Base-by-base conservation (phyloP, 352 stramenopile genomes). In the Pythium apleroticum region DNA sequence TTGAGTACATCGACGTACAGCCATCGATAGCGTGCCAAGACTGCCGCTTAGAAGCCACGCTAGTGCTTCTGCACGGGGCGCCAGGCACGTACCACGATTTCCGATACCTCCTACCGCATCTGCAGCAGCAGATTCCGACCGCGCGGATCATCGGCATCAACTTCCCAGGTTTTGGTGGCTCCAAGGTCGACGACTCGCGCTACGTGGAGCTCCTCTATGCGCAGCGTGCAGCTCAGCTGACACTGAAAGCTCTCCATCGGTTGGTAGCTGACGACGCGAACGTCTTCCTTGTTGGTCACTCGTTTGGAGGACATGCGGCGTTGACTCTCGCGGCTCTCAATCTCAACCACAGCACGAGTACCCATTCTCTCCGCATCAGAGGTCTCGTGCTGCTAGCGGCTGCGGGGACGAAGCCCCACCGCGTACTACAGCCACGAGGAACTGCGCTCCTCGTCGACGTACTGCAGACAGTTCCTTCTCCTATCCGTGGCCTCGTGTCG, bases 21-120 rank as follows among this genome's bases (percentile, higher is more conserved):
- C 39, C 43, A 2, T n/a, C 19, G 10, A 37, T 43, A 59, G 39
- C 68, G 54, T n/a, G 6, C 31, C 39, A 37, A 11, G 14, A 20
- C 3, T 12, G 41, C 14, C 14, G 12, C n/a, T 24, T 59, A 37
- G 25, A 63, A 37, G 30, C 57, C 24, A 90, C 81, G 39, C 43
- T 91, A n/a, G 72, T 93, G 20, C 56, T 90, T 30, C 67, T 90
- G 11, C 84, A 92, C 48, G 81, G 84, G 3, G 78, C 77, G 2
- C 81, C 84, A 19, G 84, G 84, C 7, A 88, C 77, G 22, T 89
- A 86, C 66, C 46, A 57, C 10, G 81, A 91, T 64, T 93, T 87
- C 45, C 80, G 78, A 4, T 75, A 90, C 65, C 59, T 92, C 31
- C 79, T 90, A 33, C 81, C 81, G 17, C 58, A 78, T 24, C 69